Base-by-base conservation (phyloP, 139 green algal species). In the Ulvella scutata region DNA sequence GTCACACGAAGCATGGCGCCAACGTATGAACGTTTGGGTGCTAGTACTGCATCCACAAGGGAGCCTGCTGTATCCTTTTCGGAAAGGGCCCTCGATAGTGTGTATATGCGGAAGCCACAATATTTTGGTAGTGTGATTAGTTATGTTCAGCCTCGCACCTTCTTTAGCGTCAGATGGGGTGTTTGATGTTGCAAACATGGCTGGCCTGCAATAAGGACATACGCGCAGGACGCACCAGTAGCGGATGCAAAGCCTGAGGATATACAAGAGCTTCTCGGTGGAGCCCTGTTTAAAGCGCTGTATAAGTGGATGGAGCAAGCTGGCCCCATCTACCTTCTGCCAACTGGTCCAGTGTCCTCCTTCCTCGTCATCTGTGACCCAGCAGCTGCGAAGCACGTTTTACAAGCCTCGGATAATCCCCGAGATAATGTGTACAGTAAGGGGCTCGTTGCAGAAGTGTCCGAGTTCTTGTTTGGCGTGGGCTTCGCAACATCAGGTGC, bases 201-300 rank as follows among this genome's bases (percentile, higher is more conserved):
- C n/a, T n/a, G n/a, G n/a, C n/a, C n/a, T n/a, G n/a, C n/a, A n/a
- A n/a, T n/a, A n/a, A n/a, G n/a, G n/a, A n/a, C n/a, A n/a, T n/a
- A n/a, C n/a, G 2, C 40, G 59, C 87, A 93, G 89, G 93, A 96
- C 61, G 88, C 96, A n/a, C 95, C 95, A 2, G 91, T 98, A 23
- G 94, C 93, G 0, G 85, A 98, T 76, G 93, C 95, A 35, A 92
- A 96, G 83, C 88, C 94, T 20, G 92, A 96, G 2, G 92, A 99
- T 82, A 97, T 99, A 62, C 82, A 96, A 74, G 93, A 98, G 62
- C 83, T 99, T 35, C 84, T 99, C 40, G 95, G 95, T 0, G 95
- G 95, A 2, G 95, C 92, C 1, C 86, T 99, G 28, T 99, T 99
- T 81, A 88, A 91, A 62, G 88, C 89, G 4, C 79, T 95, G 67